Conservation (phyloP, 352 stramenopile genomes). For the Pythium aquatile region DNA sequence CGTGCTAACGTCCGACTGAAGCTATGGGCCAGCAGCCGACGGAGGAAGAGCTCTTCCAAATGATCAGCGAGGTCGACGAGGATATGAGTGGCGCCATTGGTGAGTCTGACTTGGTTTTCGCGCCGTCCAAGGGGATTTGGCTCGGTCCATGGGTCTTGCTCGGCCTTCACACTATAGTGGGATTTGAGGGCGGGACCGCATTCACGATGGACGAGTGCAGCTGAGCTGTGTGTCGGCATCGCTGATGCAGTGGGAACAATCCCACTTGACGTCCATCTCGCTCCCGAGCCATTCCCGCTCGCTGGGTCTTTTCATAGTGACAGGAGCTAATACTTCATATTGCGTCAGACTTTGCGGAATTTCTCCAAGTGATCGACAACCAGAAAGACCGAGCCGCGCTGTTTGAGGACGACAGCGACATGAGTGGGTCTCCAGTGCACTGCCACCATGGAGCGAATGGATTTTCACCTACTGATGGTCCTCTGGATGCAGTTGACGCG, state of each 20-base stretch:
- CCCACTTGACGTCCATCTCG: neutral
- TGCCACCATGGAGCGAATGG: neutral
- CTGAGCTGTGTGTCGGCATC: neutral
- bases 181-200: neutral
- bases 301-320: neutral
- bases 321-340: neutral
- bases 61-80: slow-evolving; percentile 91
- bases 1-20: slow-evolving; percentile 11
- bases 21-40: slow-evolving; percentile 97
- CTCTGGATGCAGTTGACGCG: slow-evolving; percentile 80
- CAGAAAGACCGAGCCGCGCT: slow-evolving; percentile 95
- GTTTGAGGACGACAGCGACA: slow-evolving; percentile 97
- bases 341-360: slow-evolving; percentile 94
- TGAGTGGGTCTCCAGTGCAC: slow-evolving; percentile 62
- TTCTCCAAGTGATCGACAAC: slow-evolving; percentile 97
- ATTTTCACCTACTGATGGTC: neutral
- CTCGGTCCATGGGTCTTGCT: neutral
- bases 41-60: slow-evolving; percentile 97
- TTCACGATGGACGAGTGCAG: neutral
- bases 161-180: neutral
- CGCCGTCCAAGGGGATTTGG: neutral
- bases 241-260: neutral
- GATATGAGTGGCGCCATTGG: slow-evolving; percentile 94
- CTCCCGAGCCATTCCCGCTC: neutral
- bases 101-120: slow-evolving; percentile 16